A percentile compares a stretch with the other conserved stretches of the same genome.
Conservation (phyloP, 164 flowering plant genomes). For the Cinnamomum chago region DNA sequence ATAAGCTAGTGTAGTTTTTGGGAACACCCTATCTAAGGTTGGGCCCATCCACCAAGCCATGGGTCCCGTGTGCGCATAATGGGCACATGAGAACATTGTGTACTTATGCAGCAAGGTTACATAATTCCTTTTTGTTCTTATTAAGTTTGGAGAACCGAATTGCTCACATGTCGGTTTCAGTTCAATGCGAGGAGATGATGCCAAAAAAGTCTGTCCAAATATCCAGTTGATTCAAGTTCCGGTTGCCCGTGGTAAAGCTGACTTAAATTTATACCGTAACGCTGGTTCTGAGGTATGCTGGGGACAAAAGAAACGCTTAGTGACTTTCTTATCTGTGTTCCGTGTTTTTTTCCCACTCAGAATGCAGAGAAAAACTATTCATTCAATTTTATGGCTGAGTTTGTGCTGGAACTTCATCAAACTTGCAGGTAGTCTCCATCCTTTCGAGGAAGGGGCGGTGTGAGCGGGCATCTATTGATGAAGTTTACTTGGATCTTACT, state of each 20-base stretch:
- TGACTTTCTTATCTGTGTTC: neutral
- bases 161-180: constrained; percentile 27
- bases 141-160: neutral
- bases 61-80: neutral
- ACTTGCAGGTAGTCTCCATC: constrained; percentile 75
- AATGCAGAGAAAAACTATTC: neutral
- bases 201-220: constrained; percentile 77
- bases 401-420: constrained; percentile 5
- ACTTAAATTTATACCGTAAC: constrained; percentile 65
- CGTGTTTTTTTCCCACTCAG: neutral
- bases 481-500: constrained; percentile 92
- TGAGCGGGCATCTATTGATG: constrained; percentile 97
- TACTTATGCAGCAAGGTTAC: too few species aligned
- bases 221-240: constrained; percentile 91
- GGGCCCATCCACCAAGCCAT: neutral
- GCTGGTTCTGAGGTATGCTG: constrained; percentile 88
- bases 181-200: constrained; percentile 96
- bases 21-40: neutral
- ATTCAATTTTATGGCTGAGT: neutral
- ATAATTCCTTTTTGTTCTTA: neutral
- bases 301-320: neutral
- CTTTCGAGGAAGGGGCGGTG: constrained; percentile 82
- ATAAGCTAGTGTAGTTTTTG: neutral
- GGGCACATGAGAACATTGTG: too few species aligned
- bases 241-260: constrained; percentile 94